Base-by-base conservation (phyloP, 306 rosid species). In the Chamaecrista fasciculata region DNA sequence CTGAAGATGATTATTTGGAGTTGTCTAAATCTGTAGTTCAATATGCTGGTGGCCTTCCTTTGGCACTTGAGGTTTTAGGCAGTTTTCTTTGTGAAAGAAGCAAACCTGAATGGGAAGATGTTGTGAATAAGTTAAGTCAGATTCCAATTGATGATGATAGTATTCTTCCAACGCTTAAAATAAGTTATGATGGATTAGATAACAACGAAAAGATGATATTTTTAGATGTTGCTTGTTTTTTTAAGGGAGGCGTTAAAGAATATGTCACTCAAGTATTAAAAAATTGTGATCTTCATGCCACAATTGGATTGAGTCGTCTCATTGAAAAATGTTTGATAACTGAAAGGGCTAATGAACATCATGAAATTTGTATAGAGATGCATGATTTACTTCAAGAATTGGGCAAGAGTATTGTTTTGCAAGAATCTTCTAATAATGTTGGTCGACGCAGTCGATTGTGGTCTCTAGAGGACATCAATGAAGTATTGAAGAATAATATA, bases 151-250 rank as follows among this genome's bases (percentile, higher is more conserved):
- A n/a, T 1, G 55, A 65, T 16, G 2, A n/a, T 1, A 40, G 47
- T 16, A 28, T 65, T 4, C n/a, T 26, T 1, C 1, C 2, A 3
- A 9, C 15, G 2, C 64, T 52, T 21, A 16, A 12, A 53, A 43
- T 55, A 39, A 69, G 74, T 25, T 53, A 69, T 11, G 28, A 53
- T 15, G 65, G 28, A 53, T 43, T 69, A 21, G 20, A 25, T 4
- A 25, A 24, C 2, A 11, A 12, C 3, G 39, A 56, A 42, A 69
- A 42, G 50, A 18, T 18, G 10, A 69, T 69, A 24, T 69, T 69
- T 20, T 23, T 69, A 9, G 65, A 69, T 40, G 25, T 69, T 69
- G 74, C 65, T 2, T 69, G 74, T 8, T 69, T 69, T 20, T 69
- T 69, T 15, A 55, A 39, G 0, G 39, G 14, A n/a, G 15, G 51